Base-by-base conservation (phyloP, 2,329 filamentous ascomycete species). In the Fusarium sp. region DNA sequence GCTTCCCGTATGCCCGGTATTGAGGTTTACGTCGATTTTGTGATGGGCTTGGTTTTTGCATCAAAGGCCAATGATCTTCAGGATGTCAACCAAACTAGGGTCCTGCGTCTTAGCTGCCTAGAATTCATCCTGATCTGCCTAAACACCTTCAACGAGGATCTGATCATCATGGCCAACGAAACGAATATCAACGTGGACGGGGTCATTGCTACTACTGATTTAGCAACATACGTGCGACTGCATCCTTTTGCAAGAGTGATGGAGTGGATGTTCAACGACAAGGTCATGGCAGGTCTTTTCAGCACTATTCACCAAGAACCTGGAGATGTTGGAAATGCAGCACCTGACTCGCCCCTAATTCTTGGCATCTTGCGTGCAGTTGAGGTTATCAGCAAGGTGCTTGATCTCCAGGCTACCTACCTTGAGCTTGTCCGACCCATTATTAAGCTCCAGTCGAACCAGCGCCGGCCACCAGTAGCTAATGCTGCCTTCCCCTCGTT, bases 261-360 rank as follows among this genome's bases (percentile, higher is more conserved):
- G 92, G 96, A 99, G 76, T 98, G 96, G 94, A 88, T 99, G 79
- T 97, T 97, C 79, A 97, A 97, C 75, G 93, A 96, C 74, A 93
- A 91, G 68, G 92, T 97, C 22, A 88, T 97, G 73, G 87, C 87
- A 68, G 88, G 90, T 15, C 81, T 99, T 3, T 95, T 97, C 78
- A 85, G 88, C 57, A 88, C 91, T 13, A 88, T 96, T 30, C 92
- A 95, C 70, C 91, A 96, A 76, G 88, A 95, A 70, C 81, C 90
- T 17, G 83, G 86, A 9, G 89, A 92, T 60, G 86, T 97, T 40
- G 88, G 92, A 64, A 89, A 87, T 71, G 88, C 93, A 13, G 82
- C 89, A 6, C 88, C 90, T 2, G 90, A 94, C 70, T 97, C 95
- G 7, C 92, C 95, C 3, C 81, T 97, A 35, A 89, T 98, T 28